These are phyloP conservation scores for Bruguiera gymnorhiza DNA, from an alignment of 345 rosid genomes.

Conservation along the genomic window DNA sequence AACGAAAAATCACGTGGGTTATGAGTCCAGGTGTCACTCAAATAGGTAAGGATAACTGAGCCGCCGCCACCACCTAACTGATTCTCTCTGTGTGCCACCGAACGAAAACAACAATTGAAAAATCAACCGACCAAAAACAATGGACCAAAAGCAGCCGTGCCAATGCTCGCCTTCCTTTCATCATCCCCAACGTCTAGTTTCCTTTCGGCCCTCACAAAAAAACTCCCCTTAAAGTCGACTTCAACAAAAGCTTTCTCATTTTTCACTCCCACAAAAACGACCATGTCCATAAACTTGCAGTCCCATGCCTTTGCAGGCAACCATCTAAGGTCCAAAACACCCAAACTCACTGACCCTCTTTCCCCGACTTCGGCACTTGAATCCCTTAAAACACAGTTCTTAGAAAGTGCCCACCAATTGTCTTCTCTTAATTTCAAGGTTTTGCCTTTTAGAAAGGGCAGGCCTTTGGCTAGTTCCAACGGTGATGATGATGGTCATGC, in stretches of 20 bases:
- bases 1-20: no score
- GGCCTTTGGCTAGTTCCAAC: slow-evolving; percentile 61
- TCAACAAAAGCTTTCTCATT: slow-evolving; percentile 19
- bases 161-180: not conserved
- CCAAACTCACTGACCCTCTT: slow-evolving; percentile 53
- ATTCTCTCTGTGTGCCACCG: no score
- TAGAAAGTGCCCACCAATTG: slow-evolving; percentile 37
- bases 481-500: slow-evolving; percentile 38
- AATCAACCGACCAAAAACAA: no score
- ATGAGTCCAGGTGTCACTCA: no score
- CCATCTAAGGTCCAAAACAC: slow-evolving; percentile 53
- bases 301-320: slow-evolving; percentile 87
- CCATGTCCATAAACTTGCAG: slow-evolving; percentile 61
- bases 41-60: no score
- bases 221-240: slow-evolving; percentile 23
- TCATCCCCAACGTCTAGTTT: slow-evolving; percentile 17
- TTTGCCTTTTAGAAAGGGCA: slow-evolving; percentile 75
- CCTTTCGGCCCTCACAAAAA: slow-evolving; percentile 16
- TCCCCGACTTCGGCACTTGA: slow-evolving; percentile 64
- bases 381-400: slow-evolving; percentile 52
- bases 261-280: slow-evolving; percentile 18
- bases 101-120: no score
- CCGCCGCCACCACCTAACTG: no score
- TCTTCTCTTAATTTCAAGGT: slow-evolving; percentile 61
- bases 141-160: no score